Conservation (phyloP, 148 eudicot species). For the Fagopyrum homotropicum region DNA sequence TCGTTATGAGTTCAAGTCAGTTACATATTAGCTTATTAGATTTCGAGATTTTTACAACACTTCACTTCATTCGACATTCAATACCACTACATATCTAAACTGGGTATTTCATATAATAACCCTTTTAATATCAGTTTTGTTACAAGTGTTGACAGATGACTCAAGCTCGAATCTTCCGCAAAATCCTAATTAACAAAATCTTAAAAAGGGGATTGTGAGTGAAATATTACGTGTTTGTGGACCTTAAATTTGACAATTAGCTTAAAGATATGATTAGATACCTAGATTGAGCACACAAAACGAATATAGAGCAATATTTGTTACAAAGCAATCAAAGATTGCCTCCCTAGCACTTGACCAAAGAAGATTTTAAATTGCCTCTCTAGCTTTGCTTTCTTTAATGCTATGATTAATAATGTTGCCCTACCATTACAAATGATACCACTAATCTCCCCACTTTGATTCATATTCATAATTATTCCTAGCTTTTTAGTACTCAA, state of each 20-base stretch:
- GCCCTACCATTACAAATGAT: not conserved
- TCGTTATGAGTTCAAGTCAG: too few relatives aligned
- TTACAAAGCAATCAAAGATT: not conserved
- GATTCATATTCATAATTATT: not conserved
- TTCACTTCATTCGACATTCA: too few relatives aligned
- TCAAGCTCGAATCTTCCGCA: too few relatives aligned
- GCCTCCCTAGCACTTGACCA: not conserved
- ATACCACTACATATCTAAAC: too few relatives aligned
- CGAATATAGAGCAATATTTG: constrained; percentile 2
- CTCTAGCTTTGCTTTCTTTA: not conserved
- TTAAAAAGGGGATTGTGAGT: not conserved
- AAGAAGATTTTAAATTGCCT: not conserved
- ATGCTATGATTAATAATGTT: not conserved
- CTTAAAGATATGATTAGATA: constrained; percentile 2
- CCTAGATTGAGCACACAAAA: constrained; percentile 10
- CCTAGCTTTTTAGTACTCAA: not conserved
- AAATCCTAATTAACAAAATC: too few relatives aligned
- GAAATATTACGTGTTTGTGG: constrained; percentile 5
- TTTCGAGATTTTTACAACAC: too few relatives aligned
- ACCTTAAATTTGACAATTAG: constrained; percentile 10
- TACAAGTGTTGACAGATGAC: too few relatives aligned
- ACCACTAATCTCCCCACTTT: not conserved
- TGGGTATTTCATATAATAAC: too few relatives aligned
- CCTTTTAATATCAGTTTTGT: too few relatives aligned
- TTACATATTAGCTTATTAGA: too few relatives aligned